Base-by-base conservation (phyloP, 2,329 filamentous ascomycete species). In the Penicillium vulpinum region DNA sequence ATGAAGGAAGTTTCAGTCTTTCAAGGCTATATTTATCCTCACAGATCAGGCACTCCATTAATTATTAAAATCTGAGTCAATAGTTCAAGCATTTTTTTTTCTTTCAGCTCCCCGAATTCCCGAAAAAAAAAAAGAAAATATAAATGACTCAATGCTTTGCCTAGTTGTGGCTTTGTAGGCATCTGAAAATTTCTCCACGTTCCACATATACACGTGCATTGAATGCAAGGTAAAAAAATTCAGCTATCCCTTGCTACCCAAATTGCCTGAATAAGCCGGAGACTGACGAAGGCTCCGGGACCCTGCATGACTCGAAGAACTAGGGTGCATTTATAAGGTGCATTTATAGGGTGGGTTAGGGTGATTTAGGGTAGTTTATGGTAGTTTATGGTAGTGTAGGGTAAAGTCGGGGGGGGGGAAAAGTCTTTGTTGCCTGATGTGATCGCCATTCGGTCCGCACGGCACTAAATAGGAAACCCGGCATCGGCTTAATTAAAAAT, bases 371-470 rank as follows among this genome's bases (percentile, higher is more conserved):
- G n/a, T n/a, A 16, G 6, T 5, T 5, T 7, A 43, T 5, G 16
- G 22, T 4, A 6, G 11, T 18, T 29, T 45, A 54, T 41, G 46
- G 47, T 21, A 21, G 5, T 33, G 44, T 48, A 57, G 50, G 51
- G 55, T 18, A 21, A 60, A 60, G 18, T 48, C 51, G 47, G 57
- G 38, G n/a, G n/a, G n/a, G n/a, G n/a, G n/a, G n/a, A n/a, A 21
- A 40, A 11, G 24, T 51, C 44, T 24, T 22, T 48, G 46, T 64
- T 59, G 61, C 61, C 62, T 66, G 62, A 62, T 56, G 47, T 39
- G 57, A 57, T 61, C 54, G 45, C 58, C 62, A 52, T 58, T 61
- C 63, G 62, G 63, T 57, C 63, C 63, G 61, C 49, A 60, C 59
- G 56, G 59, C 57, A 58, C 39, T 54, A 28, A 40, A 29, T 4